Percentiles rank a stretch among this genome's conserved stretches.
Conservation (phyloP, 305 asterid genomes). For the Fraxinus angustifolia region DNA sequence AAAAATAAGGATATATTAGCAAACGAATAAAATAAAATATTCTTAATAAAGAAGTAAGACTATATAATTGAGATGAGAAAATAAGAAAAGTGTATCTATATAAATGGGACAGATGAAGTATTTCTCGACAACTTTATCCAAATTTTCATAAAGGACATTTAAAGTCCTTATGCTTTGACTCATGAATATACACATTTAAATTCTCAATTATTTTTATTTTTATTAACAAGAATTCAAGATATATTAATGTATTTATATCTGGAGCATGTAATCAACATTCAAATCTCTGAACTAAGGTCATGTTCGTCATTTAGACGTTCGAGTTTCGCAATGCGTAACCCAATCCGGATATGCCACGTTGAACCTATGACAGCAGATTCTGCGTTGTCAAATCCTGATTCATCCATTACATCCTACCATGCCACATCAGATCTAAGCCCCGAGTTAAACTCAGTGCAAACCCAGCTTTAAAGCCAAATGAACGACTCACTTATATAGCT, state of each 20-base stretch:
- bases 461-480: slow-evolving; percentile 21
- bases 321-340: slow-evolving; percentile 15
- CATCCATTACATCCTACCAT: not conserved
- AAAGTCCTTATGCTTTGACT: too few relatives aligned
- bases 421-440: not conserved
- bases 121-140: too few relatives aligned
- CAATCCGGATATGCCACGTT: not conserved
- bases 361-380: not conserved
- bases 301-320: slow-evolving; percentile 13
- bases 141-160: too few relatives aligned
- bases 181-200: too few relatives aligned
- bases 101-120: too few relatives aligned
- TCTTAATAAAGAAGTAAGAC: too few relatives aligned
- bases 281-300: not conserved
- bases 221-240: not conserved
- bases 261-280: not conserved
- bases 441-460: not conserved
- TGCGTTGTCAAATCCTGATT: not conserved
- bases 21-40: too few relatives aligned
- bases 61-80: too few relatives aligned
- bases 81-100: too few relatives aligned
- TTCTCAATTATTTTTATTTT: too few relatives aligned
- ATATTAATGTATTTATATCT: not conserved
- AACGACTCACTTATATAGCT: slow-evolving; percentile 23
- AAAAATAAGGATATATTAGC: too few relatives aligned